phyloP scores from a whole-genome alignment of 495 filamentous ascomycete species.

The Trichoderma erinaceum region DNA sequence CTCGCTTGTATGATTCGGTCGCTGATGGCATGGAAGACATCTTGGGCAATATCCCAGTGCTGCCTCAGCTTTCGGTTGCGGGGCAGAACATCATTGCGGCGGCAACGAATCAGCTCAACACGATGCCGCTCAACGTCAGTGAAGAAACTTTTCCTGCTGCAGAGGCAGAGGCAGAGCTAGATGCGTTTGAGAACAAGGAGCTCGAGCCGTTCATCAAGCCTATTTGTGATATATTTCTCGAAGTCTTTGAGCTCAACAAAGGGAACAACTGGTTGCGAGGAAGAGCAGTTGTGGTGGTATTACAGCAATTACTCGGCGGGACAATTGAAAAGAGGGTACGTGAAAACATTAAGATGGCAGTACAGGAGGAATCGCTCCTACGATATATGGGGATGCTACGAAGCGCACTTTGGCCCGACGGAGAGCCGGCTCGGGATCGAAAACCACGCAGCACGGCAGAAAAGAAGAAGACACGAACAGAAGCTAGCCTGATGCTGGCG shows the following conservation, averaged over 20 bases:
- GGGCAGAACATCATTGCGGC: slow-evolving; percentile 90
- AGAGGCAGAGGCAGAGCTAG: slow-evolving; percentile 91
- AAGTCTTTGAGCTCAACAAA: slow-evolving; percentile 88
- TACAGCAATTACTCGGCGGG: slow-evolving; percentile 76
- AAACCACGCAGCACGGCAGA: slow-evolving; percentile 56
- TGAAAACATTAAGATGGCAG: slow-evolving; percentile 62
- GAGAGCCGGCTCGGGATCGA: slow-evolving; percentile 45
- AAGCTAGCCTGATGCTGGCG: slow-evolving; percentile 74
- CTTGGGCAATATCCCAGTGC: slow-evolving; percentile 84
- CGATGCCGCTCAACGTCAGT: slow-evolving; percentile 40
- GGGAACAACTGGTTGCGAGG: slow-evolving; percentile 94
- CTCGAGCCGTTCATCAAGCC: slow-evolving; percentile 95
- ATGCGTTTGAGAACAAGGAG: slow-evolving; percentile 85
- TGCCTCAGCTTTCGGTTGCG: slow-evolving; percentile 88
- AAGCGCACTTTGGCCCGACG: slow-evolving; percentile 76
- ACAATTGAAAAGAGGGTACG: slow-evolving; percentile 93
- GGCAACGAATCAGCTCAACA: slow-evolving; percentile 68
- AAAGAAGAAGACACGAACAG: slow-evolving; percentile 61
- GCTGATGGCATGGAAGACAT: slow-evolving; percentile 98
- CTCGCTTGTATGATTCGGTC: slow-evolving; percentile 90
- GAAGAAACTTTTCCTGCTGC: slow-evolving; percentile 56
- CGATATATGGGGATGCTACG: slow-evolving; percentile 65
- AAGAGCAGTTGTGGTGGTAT: slow-evolving; percentile 87
- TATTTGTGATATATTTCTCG: slow-evolving; percentile 95
- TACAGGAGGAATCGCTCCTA: slow-evolving; percentile 72